Evolutionary conservation across 768 basidiomycete genomes (phyloP).

Genomic region (Trametopsis cervina): DNA sequence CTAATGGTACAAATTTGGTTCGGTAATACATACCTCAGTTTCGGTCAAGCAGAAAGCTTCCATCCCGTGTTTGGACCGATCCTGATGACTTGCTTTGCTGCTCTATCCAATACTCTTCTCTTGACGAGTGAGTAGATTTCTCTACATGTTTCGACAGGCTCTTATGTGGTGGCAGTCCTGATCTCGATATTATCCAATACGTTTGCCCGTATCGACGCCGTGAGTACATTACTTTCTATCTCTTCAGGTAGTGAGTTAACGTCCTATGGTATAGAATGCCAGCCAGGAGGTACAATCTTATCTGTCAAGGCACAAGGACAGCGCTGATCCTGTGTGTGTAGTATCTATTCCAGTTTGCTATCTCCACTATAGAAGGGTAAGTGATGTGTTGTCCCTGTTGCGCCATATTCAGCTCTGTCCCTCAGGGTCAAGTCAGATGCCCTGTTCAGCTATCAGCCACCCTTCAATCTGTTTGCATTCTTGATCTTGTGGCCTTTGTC

Average conservation of each 20-base stretch:
- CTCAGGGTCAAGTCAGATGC: slow-evolving; percentile 81
- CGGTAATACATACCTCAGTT: slow-evolving; percentile 60
- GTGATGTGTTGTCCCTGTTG: slow-evolving; percentile 7
- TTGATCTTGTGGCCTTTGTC: slow-evolving; percentile 73
- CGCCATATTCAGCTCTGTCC: background rate
- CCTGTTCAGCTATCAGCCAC: slow-evolving; percentile 87
- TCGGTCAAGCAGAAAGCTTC: slow-evolving; percentile 35
- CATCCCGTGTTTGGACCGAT: slow-evolving; percentile 65
- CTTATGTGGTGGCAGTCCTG: slow-evolving; percentile 45
- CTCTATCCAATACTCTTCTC: slow-evolving; percentile 69
- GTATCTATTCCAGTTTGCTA: slow-evolving; percentile 84
- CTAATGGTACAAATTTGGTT: slow-evolving; percentile 87
- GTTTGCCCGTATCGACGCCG: slow-evolving; percentile 68
- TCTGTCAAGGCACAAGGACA: background rate
- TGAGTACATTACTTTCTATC: slow-evolving; percentile 25
- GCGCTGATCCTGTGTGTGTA: slow-evolving; percentile 22
- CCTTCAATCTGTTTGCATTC: slow-evolving; percentile 82
- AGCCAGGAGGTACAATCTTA: slow-evolving; percentile 43
- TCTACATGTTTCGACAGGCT: no score
- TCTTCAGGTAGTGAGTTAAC: no score
- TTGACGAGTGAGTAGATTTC: slow-evolving; percentile 58
- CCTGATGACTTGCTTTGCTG: slow-evolving; percentile 75
- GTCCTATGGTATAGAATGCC: slow-evolving; percentile 36
- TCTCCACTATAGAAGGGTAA: slow-evolving; percentile 84
- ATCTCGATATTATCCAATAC: slow-evolving; percentile 91